These are phyloP conservation scores for Corymbia calophylla DNA, from an alignment of 441 rosid species.

Conservation along the genomic window DNA sequence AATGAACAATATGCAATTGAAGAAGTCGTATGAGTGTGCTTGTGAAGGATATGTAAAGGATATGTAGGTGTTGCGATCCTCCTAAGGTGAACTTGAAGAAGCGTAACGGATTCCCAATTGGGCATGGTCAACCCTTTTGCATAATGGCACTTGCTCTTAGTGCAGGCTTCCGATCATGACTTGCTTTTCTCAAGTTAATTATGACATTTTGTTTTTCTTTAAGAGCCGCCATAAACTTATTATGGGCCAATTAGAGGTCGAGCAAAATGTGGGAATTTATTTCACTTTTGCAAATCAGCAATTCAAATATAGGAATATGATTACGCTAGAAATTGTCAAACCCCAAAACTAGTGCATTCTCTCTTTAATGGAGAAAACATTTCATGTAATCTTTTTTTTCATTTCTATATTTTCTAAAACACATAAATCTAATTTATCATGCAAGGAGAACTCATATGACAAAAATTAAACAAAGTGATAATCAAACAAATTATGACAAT, in stretches of 20 bases:
- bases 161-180: accelerated
- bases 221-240: neutral
- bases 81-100: accelerated
- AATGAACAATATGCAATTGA: neutral
- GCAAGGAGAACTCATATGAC: neutral
- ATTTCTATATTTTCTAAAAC: neutral
- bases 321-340: neutral
- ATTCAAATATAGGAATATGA: accelerated
- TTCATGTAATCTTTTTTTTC: neutral
- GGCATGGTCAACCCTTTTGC: neutral
- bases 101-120: neutral
- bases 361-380: neutral
- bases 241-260: neutral
- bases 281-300: neutral
- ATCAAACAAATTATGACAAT: neutral
- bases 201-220: neutral
- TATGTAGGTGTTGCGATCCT: neutral
- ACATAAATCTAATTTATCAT: neutral
- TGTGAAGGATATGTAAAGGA: neutral
- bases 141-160: neutral
- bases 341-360: neutral
- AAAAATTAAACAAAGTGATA: neutral
- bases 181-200: neutral
- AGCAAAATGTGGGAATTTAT: neutral
- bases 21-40: neutral